phyloP scores from a whole-genome alignment of 306 rosid species.

The Astragalus membranaceus region DNA sequence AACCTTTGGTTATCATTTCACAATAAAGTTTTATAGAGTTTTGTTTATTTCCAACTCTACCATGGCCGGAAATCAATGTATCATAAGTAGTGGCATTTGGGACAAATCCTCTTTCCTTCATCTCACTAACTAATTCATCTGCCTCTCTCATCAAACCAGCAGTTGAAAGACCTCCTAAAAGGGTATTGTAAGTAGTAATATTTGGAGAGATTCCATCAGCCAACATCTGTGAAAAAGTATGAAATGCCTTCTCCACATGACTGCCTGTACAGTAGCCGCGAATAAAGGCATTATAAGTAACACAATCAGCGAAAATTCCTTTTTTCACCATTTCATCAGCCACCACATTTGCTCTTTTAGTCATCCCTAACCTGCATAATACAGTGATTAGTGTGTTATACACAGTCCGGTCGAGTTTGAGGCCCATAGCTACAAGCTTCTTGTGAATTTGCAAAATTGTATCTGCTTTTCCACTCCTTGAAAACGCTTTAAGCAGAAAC shows the following conservation, averaged over 20 bases:
- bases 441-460: slow-evolving; percentile 57
- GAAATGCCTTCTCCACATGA: slow-evolving; percentile 58
- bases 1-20: slow-evolving; percentile 78
- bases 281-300: slow-evolving; percentile 73
- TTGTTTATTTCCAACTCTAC: slow-evolving; percentile 61
- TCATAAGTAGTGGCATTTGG: slow-evolving; percentile 74
- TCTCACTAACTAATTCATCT: slow-evolving; percentile 46
- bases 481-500: slow-evolving; percentile 53
- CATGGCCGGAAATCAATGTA: slow-evolving; percentile 65
- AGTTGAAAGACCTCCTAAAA: slow-evolving; percentile 59
- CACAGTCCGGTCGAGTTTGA: slow-evolving; percentile 45
- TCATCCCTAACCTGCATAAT: slow-evolving; percentile 82
- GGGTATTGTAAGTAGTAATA: slow-evolving; percentile 58
- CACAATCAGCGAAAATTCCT: slow-evolving; percentile 50
- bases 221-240: slow-evolving; percentile 51
- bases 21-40: slow-evolving; percentile 63
- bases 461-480: slow-evolving; percentile 53
- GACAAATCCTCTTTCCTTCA: slow-evolving; percentile 59
- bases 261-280: slow-evolving; percentile 61
- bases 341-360: slow-evolving; percentile 60
- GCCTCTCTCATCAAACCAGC: slow-evolving; percentile 67
- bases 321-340: slow-evolving; percentile 49
- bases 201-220: slow-evolving; percentile 62
- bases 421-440: slow-evolving; percentile 58
- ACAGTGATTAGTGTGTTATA: slow-evolving; percentile 61